A percentile compares a stretch with the other conserved stretches of the same genome.
These are phyloP conservation scores for Phytophthora fragariaefolia DNA, from an alignment of 352 stramenopile species.

Conservation along the genomic window DNA sequence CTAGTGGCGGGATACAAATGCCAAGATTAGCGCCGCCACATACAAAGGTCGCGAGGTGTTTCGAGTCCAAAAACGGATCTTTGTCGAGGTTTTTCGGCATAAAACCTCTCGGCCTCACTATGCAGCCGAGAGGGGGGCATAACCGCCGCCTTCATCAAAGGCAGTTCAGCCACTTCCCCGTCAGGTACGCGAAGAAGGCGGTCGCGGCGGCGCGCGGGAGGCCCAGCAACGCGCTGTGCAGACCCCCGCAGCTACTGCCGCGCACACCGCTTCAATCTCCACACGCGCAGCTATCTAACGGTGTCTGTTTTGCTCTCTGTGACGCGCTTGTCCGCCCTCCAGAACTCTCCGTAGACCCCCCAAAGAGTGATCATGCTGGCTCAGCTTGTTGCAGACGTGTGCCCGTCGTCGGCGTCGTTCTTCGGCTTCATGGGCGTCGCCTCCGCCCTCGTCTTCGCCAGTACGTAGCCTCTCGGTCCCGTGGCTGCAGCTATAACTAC, in stretches of 20 bases:
- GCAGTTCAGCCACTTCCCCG: constrained; percentile 28
- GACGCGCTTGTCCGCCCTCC: background rate
- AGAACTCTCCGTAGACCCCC: constrained; percentile 28
- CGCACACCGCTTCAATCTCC: background rate
- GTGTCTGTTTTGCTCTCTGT: background rate
- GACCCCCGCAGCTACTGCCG: background rate
- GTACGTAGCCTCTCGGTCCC: constrained; percentile 26
- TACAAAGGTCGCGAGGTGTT: constrained; percentile 14
- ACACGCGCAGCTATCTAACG: constrained; percentile 19
- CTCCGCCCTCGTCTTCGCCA: constrained; percentile 86
- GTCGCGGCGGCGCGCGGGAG: background rate
- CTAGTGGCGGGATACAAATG: too few relatives aligned
- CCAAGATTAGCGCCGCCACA: too few relatives aligned
- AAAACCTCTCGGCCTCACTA: constrained; percentile 34
- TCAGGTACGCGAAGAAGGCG: constrained; percentile 29
- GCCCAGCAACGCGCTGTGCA: background rate
- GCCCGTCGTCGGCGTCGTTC: constrained; percentile 98
- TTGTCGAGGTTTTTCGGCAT: constrained; percentile 32
- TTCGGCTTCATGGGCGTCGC: constrained; percentile 99
- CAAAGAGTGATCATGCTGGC: constrained; percentile 44
- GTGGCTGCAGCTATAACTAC: too few relatives aligned
- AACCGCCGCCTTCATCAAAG: constrained; percentile 24
- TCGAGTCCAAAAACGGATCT: constrained; percentile 35
- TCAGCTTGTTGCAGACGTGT: constrained; percentile 93
- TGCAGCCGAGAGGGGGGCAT: constrained; percentile 16